Evolutionary conservation across 1,284 basidiomycete species (phyloP).

Genomic region (Sparassis latifolia): DNA sequence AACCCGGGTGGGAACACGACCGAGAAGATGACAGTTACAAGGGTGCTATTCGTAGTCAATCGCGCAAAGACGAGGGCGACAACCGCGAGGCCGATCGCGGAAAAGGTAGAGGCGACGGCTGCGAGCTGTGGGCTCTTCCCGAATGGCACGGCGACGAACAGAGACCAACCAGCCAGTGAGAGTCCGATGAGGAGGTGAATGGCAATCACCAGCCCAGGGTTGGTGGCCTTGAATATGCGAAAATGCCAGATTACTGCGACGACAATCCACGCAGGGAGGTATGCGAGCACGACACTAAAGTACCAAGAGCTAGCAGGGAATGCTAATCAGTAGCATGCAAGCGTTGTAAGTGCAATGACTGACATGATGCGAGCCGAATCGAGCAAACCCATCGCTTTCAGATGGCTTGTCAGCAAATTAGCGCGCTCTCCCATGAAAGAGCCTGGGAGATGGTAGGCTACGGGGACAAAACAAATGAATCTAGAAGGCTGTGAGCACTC

Average conservation of each 20-base stretch:
- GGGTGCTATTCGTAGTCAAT: slow-evolving; percentile 29
- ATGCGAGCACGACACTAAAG: slow-evolving; percentile 44
- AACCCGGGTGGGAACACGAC: slow-evolving; percentile 71
- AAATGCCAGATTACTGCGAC: slow-evolving; percentile 58
- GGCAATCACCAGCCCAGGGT: slow-evolving; percentile 52
- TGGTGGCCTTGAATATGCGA: slow-evolving; percentile 59
- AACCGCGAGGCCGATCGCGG: slow-evolving; percentile 61
- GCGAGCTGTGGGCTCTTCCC: slow-evolving; percentile 70
- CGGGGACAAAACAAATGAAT: slow-evolving; percentile 62
- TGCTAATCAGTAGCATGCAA: background rate
- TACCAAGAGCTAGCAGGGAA: slow-evolving; percentile 55
- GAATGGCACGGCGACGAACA: slow-evolving; percentile 64
- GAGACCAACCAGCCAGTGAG: slow-evolving; percentile 61
- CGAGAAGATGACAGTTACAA: slow-evolving; percentile 52
- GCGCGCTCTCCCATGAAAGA: slow-evolving; percentile 59
- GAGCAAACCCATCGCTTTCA: slow-evolving; percentile 69
- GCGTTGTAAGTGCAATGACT: slow-evolving; percentile 9
- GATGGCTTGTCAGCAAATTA: slow-evolving; percentile 52
- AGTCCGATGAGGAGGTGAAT: slow-evolving; percentile 66
- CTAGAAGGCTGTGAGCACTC: slow-evolving; percentile 23
- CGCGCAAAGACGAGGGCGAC: slow-evolving; percentile 52
- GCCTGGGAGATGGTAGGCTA: slow-evolving; percentile 69
- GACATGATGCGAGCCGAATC: slow-evolving; percentile 61
- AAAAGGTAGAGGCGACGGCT: slow-evolving; percentile 60
- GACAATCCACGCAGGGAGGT: slow-evolving; percentile 62